Conservation (phyloP, 768 basidiomycete species). For the Erythrobasidium yunnanense region DNA sequence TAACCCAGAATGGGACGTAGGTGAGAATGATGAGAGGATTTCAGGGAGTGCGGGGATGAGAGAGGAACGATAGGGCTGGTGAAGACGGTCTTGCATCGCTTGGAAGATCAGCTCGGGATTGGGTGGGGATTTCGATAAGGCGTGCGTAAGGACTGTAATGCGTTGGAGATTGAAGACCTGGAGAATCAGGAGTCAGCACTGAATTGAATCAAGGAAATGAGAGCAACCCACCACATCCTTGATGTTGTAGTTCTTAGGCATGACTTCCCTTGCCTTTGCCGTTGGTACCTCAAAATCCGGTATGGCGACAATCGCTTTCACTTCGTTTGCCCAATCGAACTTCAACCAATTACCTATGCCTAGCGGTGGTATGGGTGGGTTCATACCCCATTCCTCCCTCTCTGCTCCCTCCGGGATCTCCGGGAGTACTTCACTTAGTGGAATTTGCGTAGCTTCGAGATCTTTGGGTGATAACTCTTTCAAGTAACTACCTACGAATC, state of each 20-base stretch:
- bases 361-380: constrained; percentile 73
- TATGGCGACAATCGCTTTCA: constrained; percentile 87
- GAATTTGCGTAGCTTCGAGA: constrained; percentile 73
- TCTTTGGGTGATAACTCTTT: constrained; percentile 74
- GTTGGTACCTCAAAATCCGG: constrained; percentile 93
- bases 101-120: constrained; percentile 96
- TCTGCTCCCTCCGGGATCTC: constrained; percentile 90
- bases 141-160: constrained; percentile 87
- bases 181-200: not conserved
- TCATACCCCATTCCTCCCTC: constrained; percentile 67
- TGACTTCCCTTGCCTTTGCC: constrained; percentile 76
- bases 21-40: constrained; percentile 79
- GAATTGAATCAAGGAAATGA: not conserved
- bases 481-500: constrained; percentile 92
- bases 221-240: constrained; percentile 67
- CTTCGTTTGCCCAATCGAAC: constrained; percentile 70
- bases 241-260: constrained; percentile 73
- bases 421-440: constrained; percentile 86
- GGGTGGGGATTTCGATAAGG: constrained; percentile 76
- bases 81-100: constrained; percentile 96
- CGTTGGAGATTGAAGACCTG: constrained; percentile 97
- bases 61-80: constrained; percentile 73
- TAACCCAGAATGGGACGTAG: constrained; percentile 78
- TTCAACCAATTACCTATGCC: constrained; percentile 91
- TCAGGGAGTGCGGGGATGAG: constrained; percentile 93